phyloP scores from a whole-genome alignment of 2,329 filamentous ascomycete species.

The Aspergillus proliferans region DNA sequence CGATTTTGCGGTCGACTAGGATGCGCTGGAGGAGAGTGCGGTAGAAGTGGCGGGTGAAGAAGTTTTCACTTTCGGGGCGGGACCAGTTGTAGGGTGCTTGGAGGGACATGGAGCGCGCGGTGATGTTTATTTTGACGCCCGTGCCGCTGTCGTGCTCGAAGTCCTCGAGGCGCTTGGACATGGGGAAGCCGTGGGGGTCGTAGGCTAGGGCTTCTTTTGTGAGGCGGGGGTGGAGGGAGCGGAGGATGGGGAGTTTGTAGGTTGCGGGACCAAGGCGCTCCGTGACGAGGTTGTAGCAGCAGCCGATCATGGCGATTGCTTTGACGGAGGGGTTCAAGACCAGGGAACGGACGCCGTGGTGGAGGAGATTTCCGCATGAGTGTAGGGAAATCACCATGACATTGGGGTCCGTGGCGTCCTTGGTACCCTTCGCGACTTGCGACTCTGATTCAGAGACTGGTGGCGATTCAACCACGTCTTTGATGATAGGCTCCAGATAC shows the following conservation, averaged over 20 bases:
- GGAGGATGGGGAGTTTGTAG: constrained; percentile 73
- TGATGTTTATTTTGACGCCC: constrained; percentile 85
- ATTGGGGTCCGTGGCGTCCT: constrained; percentile 16
- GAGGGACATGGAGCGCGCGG: constrained; percentile 94
- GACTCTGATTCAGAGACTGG: constrained; percentile 1
- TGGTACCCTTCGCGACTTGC: not conserved
- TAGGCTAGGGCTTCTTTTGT: constrained; percentile 62
- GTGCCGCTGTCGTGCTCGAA: constrained; percentile 48
- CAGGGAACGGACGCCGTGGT: constrained; percentile 84
- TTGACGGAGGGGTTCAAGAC: constrained; percentile 75
- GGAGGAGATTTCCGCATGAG: constrained; percentile 94
- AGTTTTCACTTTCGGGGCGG: constrained; percentile 67
- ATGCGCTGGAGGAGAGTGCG: constrained; percentile 84
- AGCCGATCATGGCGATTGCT: constrained; percentile 92
- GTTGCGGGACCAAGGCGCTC: constrained; percentile 82
- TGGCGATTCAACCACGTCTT: constrained; percentile 26
- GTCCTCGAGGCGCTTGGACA: constrained; percentile 65
- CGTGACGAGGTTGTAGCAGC: constrained; percentile 95
- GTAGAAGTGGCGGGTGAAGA: constrained; percentile 91
- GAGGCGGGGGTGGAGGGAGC: constrained; percentile 66
- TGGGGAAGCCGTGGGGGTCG: constrained; percentile 89
- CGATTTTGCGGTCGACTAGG: constrained; percentile 77
- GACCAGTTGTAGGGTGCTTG: constrained; percentile 95
- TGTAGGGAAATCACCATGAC: constrained; percentile 93
- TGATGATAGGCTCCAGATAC: constrained; percentile 35